phyloP scores from a whole-genome alignment of 2,329 filamentous ascomycete species.

The Parasarocladium wereldwijsianum region DNA sequence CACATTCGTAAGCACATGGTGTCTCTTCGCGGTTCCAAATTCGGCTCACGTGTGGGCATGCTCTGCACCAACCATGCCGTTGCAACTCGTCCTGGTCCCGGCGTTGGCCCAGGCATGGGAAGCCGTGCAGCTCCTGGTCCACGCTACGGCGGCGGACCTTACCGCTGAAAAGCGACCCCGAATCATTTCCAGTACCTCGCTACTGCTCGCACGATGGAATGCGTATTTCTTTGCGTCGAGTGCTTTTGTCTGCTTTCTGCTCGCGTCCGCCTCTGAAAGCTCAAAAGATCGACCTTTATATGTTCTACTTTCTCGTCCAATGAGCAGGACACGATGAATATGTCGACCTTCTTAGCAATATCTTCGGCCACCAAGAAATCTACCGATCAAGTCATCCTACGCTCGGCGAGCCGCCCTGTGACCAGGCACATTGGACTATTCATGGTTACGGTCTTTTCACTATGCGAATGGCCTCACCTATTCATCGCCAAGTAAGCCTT shows the following conservation, averaged over 20 bases:
- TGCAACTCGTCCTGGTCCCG: conserved; percentile 76
- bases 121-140: conserved; percentile 41
- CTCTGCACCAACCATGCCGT: conserved; percentile 92
- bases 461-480: no score
- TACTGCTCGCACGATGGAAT: background rate
- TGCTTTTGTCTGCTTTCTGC: background rate
- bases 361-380: conserved; percentile 35
- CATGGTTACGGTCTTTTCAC: conserved; percentile 47
- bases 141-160: conserved; percentile 38
- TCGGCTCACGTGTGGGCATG: conserved; percentile 96
- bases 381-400: conserved; percentile 44
- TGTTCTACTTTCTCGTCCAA: conserved; percentile 1
- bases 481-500: no score
- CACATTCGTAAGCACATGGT: conserved; percentile 99
- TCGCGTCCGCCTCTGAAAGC: background rate
- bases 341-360: conserved; percentile 32
- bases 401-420: conserved; percentile 32
- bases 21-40: conserved; percentile 93
- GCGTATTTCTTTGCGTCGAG: background rate
- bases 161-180: conserved; percentile 29
- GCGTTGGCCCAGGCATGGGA: conserved; percentile 51
- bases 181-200: conserved; percentile 1
- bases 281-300: conserved; percentile 3
- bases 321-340: conserved; percentile 20
- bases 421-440: conserved; percentile 43